Conservation (phyloP, 441 rosid genomes). For the Codiaeum variegatum region DNA sequence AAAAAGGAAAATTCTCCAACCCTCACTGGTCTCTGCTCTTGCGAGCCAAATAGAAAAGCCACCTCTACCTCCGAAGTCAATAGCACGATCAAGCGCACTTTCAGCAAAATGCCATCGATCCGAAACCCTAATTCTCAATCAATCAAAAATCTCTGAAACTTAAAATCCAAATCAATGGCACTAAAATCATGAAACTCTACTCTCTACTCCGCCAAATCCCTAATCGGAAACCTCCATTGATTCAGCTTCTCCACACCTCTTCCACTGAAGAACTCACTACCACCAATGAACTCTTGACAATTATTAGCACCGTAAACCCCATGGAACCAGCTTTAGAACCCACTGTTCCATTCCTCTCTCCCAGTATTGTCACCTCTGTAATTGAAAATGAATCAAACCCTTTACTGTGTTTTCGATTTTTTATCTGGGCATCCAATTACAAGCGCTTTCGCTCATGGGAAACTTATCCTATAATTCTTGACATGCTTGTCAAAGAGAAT, state of each 20-base stretch:
- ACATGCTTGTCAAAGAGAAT: slow-evolving; percentile 40
- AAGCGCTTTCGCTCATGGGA: slow-evolving; percentile 39
- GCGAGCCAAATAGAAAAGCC: neutral
- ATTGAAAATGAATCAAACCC: slow-evolving; percentile 43
- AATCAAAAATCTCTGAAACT: neutral
- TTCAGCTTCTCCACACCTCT: slow-evolving; percentile 21
- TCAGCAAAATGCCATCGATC: slow-evolving; percentile 7
- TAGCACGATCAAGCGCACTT: neutral
- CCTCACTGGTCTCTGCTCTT: neutral
- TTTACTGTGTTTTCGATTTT: slow-evolving; percentile 62
- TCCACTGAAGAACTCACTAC: slow-evolving; percentile 25
- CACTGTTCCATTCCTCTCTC: slow-evolving; percentile 55
- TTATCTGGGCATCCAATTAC: slow-evolving; percentile 65
- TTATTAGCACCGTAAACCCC: slow-evolving; percentile 43
- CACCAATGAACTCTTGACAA: slow-evolving; percentile 43
- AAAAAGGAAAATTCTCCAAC: no score
- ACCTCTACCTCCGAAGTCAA: neutral
- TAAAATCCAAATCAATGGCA: neutral
- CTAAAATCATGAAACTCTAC: slow-evolving; percentile 37
- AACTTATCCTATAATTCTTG: slow-evolving; percentile 30
- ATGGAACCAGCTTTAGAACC: slow-evolving; percentile 71
- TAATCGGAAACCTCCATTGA: slow-evolving; percentile 33
- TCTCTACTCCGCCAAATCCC: slow-evolving; percentile 34
- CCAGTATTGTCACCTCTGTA: slow-evolving; percentile 41
- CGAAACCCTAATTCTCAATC: neutral